Evolutionary conservation across 2,329 filamentous ascomycete species (phyloP), one percentile per base, ranked within the genome.

Genomic region (Aspergillus japonicus): DNA sequence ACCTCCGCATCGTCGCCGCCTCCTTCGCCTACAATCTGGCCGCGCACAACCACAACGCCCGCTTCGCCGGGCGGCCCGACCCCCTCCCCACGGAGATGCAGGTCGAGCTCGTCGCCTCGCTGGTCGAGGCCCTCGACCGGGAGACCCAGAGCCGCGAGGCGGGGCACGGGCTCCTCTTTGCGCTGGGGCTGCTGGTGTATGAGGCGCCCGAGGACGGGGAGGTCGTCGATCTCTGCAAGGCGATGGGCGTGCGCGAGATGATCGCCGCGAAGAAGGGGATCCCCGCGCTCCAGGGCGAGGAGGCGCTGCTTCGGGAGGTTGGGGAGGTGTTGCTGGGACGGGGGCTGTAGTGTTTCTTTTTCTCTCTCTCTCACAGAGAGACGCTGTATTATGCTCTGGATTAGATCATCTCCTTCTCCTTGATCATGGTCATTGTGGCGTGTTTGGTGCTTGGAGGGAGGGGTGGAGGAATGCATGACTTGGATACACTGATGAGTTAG

Each of bases 11-110:
- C 3, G 90, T 92, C 1, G 91, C 93, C 0, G 87, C 93, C 0
- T 91, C 89, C 1, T 81, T 98, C 2, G 85, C 93, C 0, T 95
- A 92, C 79, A 97, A 98, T 66, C 76, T 98, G 0, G 84, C 91
- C 0, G 80, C 87, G 0, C 83, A 87, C 2, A 90, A 92, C 68
- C 89, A 89, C 67, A 85, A 85, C 50, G 79, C 84, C 26, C 84
- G 90, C 21, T 80, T 84, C 42, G 82, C 86, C 29, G 81, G 84
- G 12, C 77, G 82, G 0, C 76, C 79, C 5, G 85, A 89, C 50
- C 79, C 77, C 0, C 74, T 97, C 3, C 80, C 86, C 0, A 89
- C 91, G 42, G 84, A 82, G 2, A 87, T 90, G 60, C 89, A 95
- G 70, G 85, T 96, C 1, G 92, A 96, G 74, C 79, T 98, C 5